Conservation (phyloP, 2,329 filamentous ascomycete species). For the Pochonia chlamydosporia region DNA sequence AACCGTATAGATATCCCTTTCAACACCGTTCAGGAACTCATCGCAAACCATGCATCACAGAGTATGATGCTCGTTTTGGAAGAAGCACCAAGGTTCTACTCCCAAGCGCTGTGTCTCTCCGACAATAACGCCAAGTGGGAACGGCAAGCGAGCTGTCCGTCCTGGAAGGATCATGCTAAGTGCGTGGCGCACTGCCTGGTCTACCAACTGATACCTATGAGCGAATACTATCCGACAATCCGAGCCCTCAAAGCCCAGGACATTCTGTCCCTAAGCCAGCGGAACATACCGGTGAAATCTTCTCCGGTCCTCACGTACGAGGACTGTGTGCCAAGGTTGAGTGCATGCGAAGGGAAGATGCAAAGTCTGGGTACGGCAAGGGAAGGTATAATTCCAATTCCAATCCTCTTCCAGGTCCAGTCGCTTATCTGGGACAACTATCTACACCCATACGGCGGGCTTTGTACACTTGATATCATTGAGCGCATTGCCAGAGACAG, state of each 20-base stretch:
- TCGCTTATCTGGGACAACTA: conserved; percentile 58
- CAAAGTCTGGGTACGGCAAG: conserved; percentile 14
- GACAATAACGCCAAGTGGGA: conserved; percentile 14
- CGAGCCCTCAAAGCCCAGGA: conserved; percentile 17
- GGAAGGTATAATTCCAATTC: conserved; percentile 37
- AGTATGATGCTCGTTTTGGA: conserved; percentile 45
- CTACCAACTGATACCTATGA: conserved; percentile 24
- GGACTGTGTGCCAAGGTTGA: conserved; percentile 20
- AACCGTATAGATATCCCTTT: conserved; percentile 42
- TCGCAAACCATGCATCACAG: conserved; percentile 28
- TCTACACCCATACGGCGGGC: conserved; percentile 49
- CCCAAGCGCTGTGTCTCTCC: conserved; percentile 7
- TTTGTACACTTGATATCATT: conserved; percentile 40
- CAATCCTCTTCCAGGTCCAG: conserved; percentile 56
- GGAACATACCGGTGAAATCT: conserved; percentile 14
- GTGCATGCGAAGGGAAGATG: conserved; percentile 25
- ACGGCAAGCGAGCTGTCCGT: conserved; percentile 23
- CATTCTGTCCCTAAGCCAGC: conserved; percentile 16
- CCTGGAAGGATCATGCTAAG: conserved; percentile 21
- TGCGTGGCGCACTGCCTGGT: conserved; percentile 37
- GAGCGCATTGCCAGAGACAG: conserved; percentile 20
- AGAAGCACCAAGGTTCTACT: conserved; percentile 46
- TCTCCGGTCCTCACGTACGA: conserved; percentile 7
- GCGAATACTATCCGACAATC: conserved; percentile 12
- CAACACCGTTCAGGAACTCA: conserved; percentile 39